Base-by-base conservation (phyloP, 2,329 filamentous ascomycete genomes). In the Rutstroemia sydowiana region DNA sequence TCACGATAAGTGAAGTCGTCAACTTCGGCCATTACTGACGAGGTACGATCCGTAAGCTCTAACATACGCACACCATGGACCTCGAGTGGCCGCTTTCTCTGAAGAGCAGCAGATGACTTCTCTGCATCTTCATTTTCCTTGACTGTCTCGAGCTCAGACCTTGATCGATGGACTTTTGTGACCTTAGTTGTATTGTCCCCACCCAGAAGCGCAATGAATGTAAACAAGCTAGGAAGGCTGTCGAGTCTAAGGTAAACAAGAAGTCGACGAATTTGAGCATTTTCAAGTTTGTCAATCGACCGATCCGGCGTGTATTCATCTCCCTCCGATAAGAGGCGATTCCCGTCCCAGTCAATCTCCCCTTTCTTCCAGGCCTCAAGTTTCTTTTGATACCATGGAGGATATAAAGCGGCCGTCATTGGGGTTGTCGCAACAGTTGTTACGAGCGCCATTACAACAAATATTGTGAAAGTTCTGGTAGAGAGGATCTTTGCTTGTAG, bases 11-110 rank as follows among this genome's bases (percentile, higher is more conserved):
- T 79, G 55, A 82, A 78, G 45, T 93, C 88, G 36, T 90, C 85
- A 3, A 85, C 76, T 63, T 95, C 89, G 0, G 89, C 85, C 92
- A 97, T 97, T 61, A 96, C 92, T 16, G 90, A 91, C 0, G 92
- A 96, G 39, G 88, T 87, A 76, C 92, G 89, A 61, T 96, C 91
- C 0, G 88, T 95, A 11, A 97, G 78, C 64, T 95, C 88, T 45
- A 95, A 71, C 14, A 97, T 77, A 13, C 91, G 85, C n/a, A 95
- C 71, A 30, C 90, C 92, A 61, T 95, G 88, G 52, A 58, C 53
- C 52, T 59, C 59, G 51, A 57, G 59, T 21, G 57, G 55, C 46
- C 57, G 40, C 48, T 57, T 59, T 14, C 55, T 48, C 3, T 47
- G 51, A 2, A 61, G 55, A 8, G 58, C 57, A 1, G 57, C 41